Conservation (phyloP, 371 early-diverging fungal species). For the Rhizopus microsporus region DNA sequence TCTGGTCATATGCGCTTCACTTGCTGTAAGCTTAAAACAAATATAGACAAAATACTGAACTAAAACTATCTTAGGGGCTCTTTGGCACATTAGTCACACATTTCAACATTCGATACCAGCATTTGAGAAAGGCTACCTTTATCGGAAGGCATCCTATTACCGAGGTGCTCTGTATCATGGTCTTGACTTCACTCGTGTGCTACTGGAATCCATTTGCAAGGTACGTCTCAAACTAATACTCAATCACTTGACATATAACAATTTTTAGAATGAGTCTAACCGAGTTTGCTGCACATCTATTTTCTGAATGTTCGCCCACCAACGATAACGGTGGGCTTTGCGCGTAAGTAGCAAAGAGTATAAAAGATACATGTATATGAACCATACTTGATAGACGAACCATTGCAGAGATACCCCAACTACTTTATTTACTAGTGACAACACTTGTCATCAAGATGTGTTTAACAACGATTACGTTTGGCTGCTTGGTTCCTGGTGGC, state of each 20-base stretch:
- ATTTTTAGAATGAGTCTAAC: conserved; percentile 61
- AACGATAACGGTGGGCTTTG: conserved; percentile 69
- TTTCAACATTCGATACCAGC: conserved; percentile 68
- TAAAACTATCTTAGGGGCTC: conserved; percentile 62
- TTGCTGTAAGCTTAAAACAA: conserved; percentile 63
- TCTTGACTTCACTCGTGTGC: conserved; percentile 71
- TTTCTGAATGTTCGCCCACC: conserved; percentile 76
- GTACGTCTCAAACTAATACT: conserved; percentile 15
- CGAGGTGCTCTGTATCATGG: conserved; percentile 76
- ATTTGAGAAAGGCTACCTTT: conserved; percentile 56
- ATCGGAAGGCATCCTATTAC: conserved; percentile 57
- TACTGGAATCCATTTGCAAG: conserved; percentile 79
- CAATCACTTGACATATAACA: no score
- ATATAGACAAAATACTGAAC: background rate
- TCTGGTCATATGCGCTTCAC: conserved; percentile 78
- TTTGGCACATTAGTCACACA: conserved; percentile 83
- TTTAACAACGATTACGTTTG: conserved; percentile 80
- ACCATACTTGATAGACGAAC: conserved; percentile 14
- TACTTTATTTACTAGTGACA: conserved; percentile 53
- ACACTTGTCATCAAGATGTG: conserved; percentile 68
- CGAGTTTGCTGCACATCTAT: conserved; percentile 76
- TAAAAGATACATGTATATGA: background rate
- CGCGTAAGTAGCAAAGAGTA: conserved; percentile 37
- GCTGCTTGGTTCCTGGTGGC: conserved; percentile 86
- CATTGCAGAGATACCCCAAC: conserved; percentile 42